Conservation (phyloP, 352 stramenopile genomes). For the Bremia lactucae region DNA sequence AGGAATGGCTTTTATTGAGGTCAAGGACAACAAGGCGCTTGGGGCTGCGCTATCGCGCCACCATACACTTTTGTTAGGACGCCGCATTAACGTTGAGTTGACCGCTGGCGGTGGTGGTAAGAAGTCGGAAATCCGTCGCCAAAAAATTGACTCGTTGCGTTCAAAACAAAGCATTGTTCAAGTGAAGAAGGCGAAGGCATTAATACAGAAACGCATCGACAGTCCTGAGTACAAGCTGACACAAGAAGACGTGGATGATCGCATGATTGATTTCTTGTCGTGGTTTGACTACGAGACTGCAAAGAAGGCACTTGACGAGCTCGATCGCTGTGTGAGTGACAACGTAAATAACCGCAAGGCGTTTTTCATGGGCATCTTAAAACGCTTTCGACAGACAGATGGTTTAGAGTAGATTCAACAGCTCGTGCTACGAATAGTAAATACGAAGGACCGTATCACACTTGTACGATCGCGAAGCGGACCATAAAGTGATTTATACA, state of each 20-base stretch:
- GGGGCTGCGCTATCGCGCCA: slow-evolving; percentile 67
- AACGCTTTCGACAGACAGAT: slow-evolving; percentile 76
- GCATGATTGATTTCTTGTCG: slow-evolving; percentile 80
- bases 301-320: slow-evolving; percentile 72
- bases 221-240: slow-evolving; percentile 60
- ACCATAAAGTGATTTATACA: too few species aligned
- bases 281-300: slow-evolving; percentile 87
- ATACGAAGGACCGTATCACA: too few species aligned
- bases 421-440: too few species aligned
- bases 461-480: too few species aligned
- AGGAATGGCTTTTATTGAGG: slow-evolving; percentile 79
- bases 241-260: slow-evolving; percentile 72
- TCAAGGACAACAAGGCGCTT: slow-evolving; percentile 73
- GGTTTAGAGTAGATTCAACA: slow-evolving; percentile 43
- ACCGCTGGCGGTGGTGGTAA: slow-evolving; percentile 71
- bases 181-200: slow-evolving; percentile 69
- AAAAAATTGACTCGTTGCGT: slow-evolving; percentile 55
- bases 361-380: slow-evolving; percentile 86
- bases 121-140: slow-evolving; percentile 67
- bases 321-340: slow-evolving; percentile 60
- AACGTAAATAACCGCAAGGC: slow-evolving; percentile 76
- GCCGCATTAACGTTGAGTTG: slow-evolving; percentile 83
- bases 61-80: slow-evolving; percentile 67
- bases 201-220: slow-evolving; percentile 76
- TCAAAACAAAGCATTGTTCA: slow-evolving; percentile 80